Percentiles rank a stretch among this genome's conserved stretches.
Evolutionary conservation across 345 rosid species (phyloP).

Genomic region (Cardamine chenopodiifolia): DNA sequence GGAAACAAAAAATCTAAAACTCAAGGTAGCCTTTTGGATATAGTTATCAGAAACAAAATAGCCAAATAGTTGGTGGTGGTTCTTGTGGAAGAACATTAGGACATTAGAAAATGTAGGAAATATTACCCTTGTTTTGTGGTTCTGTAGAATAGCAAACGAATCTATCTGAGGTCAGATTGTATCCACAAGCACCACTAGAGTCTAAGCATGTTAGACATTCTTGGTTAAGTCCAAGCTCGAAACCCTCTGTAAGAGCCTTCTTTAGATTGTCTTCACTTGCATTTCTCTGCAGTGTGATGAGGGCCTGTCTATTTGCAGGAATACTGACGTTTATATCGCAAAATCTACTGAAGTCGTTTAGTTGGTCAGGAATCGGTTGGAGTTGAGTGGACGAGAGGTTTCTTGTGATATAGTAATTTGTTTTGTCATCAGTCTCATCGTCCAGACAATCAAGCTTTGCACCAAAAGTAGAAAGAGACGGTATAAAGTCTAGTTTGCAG

Average conservation of each 20-base stretch:
- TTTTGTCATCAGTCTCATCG: not conserved
- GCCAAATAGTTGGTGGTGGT: too few species aligned
- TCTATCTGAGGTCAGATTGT: not conserved
- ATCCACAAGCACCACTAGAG: constrained; percentile 46
- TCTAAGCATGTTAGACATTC: constrained; percentile 13
- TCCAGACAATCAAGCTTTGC: not conserved
- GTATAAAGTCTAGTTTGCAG: not conserved
- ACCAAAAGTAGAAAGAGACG: not conserved
- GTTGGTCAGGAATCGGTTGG: accelerated
- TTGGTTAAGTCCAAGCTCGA: constrained; percentile 18
- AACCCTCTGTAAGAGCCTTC: constrained; percentile 34
- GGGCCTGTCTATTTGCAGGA: not conserved
- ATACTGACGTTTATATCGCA: constrained; percentile 30
- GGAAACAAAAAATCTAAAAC: too few species aligned
- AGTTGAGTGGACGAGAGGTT: not conserved
- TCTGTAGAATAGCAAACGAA: constrained; percentile 38
- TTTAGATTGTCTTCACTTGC: not conserved
- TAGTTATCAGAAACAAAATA: too few species aligned
- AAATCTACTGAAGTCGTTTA: not conserved
- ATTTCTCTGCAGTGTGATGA: not conserved
- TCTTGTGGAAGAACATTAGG: not conserved
- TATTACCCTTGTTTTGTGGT: not conserved
- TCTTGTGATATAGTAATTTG: constrained; percentile 19
- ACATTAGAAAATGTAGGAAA: not conserved
- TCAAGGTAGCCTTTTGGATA: too few species aligned